Evolutionary conservation across 2,329 filamentous ascomycete species (phyloP), one percentile per base, ranked within the genome.

Genomic region (Fusarium concolor): DNA sequence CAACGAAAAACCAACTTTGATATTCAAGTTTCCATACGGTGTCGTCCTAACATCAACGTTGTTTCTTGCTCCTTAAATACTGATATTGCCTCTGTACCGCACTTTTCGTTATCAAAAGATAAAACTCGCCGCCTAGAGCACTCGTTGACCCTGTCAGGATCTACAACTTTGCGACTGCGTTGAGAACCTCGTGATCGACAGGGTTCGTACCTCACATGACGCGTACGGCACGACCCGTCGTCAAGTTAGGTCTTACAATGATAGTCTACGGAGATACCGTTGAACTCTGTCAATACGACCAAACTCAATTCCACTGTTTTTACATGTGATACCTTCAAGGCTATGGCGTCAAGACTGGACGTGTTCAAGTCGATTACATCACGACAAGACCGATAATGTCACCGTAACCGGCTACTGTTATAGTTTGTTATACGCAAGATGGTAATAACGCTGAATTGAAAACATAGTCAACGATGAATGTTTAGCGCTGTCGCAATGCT

Each of bases 401-500:
- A 46, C 20, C 26, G 17, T 44, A 18, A 20, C 12, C 22, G 17
- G 28, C 6, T 14, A 33, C 15, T 22, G 18, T 45, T 7, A 17
- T 33, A 4, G 31, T 33, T 33, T 10, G 29, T 12, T 31, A 31
- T 11, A 17, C 14, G 6, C 22, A 6, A 44, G 14, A 8, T 43
- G 14, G 17, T 14, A 20, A 46, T 24, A 42, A 38, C 14, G 11
- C 31, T 29, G 8, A 39, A 24, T 55, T 51, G 17, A 51, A 43
- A 50, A 60, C 55, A 52, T n/a, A 56, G 33, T 42, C 15, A 22
- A 29, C 29, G 24, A 37, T 15, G 35, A 52, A 33, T 53, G n/a
- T 37, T 62, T 29, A 61, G 42, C 50, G 39, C 51, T 55, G 47
- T 39, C 51, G 42, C 46, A 41, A 68, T 65, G 59, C 60, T 59